These are phyloP conservation scores for Moringa oleifera DNA, from an alignment of 345 rosid species.

Conservation along the genomic window DNA sequence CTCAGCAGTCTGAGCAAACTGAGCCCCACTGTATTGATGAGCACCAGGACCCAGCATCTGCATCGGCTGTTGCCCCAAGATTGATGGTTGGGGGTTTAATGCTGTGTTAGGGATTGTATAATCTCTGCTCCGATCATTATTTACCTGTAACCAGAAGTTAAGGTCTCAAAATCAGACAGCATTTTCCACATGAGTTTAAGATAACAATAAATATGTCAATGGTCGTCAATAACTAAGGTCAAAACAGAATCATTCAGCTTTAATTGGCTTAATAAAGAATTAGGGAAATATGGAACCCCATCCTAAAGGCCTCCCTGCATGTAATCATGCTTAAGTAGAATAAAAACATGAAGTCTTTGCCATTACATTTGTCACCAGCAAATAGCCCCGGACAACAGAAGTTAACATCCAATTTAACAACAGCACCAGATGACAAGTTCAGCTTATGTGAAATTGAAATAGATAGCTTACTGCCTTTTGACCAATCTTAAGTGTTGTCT, in stretches of 20 bases:
- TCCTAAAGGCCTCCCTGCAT: not conserved
- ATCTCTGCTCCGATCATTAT: conserved; percentile 91
- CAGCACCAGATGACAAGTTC: not conserved
- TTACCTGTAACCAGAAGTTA: conserved; percentile 44
- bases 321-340: not conserved
- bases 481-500: not conserved
- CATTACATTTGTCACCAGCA: too few relatives aligned
- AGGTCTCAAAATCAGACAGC: not conserved
- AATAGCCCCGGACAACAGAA: too few relatives aligned
- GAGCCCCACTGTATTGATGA: conserved; percentile 46
- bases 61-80: conserved; percentile 66
- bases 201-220: too few relatives aligned
- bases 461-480: not conserved
- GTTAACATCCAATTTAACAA: too few relatives aligned
- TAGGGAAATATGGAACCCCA: too few relatives aligned
- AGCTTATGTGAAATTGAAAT: too few relatives aligned
- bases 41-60: conserved; percentile 29
- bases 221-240: not conserved
- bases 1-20: conserved; percentile 25
- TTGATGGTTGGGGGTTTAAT: conserved; percentile 47
- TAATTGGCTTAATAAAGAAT: too few relatives aligned
- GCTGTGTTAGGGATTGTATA: conserved; percentile 62
- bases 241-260: not conserved
- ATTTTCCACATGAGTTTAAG: not conserved
- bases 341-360: too few relatives aligned